These are phyloP conservation scores for Chionographis japonica DNA, from an alignment of 106 monocot species.

Conservation along the genomic window DNA sequence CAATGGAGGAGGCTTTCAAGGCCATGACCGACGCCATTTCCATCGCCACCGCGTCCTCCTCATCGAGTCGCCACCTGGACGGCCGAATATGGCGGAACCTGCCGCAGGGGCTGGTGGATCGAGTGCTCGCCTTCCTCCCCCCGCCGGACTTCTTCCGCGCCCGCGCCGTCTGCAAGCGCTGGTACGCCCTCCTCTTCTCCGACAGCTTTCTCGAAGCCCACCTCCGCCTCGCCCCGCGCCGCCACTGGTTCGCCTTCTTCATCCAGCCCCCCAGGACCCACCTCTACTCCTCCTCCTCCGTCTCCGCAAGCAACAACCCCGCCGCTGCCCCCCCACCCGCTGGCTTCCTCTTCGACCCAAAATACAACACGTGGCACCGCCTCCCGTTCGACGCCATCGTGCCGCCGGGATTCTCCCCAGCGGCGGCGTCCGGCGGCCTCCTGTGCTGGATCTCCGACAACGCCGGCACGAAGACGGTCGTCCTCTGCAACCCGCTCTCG, in stretches of 20 bases:
- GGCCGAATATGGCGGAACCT: constrained; percentile 50
- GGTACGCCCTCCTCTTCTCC: constrained; percentile 62
- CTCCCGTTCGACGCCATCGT: constrained; percentile 25
- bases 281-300: not conserved
- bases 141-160: constrained; percentile 55
- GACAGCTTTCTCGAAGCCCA: constrained; percentile 48
- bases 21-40: not conserved
- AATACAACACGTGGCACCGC: constrained; percentile 25
- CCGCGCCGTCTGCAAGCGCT: constrained; percentile 53
- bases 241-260: constrained; percentile 55
- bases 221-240: constrained; percentile 48
- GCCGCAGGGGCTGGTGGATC: constrained; percentile 53
- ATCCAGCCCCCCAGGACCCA: constrained; percentile 10
- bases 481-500: constrained; percentile 66
- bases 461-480: constrained; percentile 32
- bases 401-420: constrained; percentile 35
- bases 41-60: not conserved
- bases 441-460: constrained; percentile 36
- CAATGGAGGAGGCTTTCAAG: not conserved
- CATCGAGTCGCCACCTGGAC: constrained; percentile 27
- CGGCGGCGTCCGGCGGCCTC: constrained; percentile 45
- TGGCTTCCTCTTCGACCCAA: constrained; percentile 31
- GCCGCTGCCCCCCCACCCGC: not conserved
- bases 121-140: constrained; percentile 60
- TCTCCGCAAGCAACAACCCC: not conserved